These are phyloP conservation scores for Collybia nuda DNA, from an alignment of 768 basidiomycete genomes.

Conservation along the genomic window DNA sequence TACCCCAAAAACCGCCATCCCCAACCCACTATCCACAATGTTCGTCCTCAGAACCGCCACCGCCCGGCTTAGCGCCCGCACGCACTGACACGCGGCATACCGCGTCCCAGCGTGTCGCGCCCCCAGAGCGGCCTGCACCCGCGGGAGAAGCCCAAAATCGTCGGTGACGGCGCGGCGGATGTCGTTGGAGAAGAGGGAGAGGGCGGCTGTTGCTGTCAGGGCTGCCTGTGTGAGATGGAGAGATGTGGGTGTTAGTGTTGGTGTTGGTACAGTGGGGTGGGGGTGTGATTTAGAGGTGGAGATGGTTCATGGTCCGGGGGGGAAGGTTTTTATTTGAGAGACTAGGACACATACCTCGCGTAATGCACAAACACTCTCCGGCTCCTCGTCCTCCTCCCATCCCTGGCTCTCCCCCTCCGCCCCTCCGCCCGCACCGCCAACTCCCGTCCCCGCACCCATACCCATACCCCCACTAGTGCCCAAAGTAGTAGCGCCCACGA, in stretches of 20 bases:
- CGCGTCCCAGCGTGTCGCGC: slow-evolving; percentile 75
- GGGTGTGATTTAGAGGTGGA: not conserved
- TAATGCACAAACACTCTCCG: slow-evolving; percentile 54
- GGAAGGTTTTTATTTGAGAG: not conserved
- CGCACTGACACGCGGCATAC: slow-evolving; percentile 84
- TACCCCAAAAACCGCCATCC: slow-evolving; percentile 67
- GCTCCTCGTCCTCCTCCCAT: slow-evolving; percentile 67
- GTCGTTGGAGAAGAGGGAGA: slow-evolving; percentile 72
- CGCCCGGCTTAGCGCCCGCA: slow-evolving; percentile 76
- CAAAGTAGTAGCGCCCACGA: too few relatives aligned
- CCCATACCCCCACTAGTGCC: not conserved
- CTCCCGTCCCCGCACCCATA: not conserved
- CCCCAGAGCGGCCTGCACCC: slow-evolving; percentile 51
- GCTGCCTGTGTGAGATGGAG: slow-evolving; percentile 48
- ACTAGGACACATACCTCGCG: slow-evolving; percentile 51
- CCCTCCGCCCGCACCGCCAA: not conserved
- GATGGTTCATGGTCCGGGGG: slow-evolving; percentile 2
- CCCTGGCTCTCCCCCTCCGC: slow-evolving; percentile 23
- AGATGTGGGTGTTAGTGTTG: too few relatives aligned
- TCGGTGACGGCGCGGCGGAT: slow-evolving; percentile 69
- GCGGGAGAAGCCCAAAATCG: slow-evolving; percentile 39
- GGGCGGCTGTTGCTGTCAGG: slow-evolving; percentile 70
- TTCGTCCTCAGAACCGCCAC: slow-evolving; percentile 82
- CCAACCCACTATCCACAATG: slow-evolving; percentile 80
- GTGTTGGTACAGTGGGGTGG: too few relatives aligned